Conservation (phyloP, 2,329 filamentous ascomycete genomes). For the Fusarium neocosmosporiellum region DNA sequence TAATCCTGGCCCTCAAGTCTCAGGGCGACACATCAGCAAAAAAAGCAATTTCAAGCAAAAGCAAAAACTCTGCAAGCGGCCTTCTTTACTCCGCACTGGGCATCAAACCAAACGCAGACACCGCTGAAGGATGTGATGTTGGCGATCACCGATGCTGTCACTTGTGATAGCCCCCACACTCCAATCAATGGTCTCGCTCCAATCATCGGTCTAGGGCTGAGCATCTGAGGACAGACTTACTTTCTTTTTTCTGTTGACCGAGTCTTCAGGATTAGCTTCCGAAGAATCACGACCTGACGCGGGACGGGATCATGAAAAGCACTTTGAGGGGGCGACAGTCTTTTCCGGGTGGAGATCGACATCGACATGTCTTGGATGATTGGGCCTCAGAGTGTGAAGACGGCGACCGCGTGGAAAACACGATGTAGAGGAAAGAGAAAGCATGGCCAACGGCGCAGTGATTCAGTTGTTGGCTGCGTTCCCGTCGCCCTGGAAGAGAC, state of each 20-base stretch:
- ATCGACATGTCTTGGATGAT: neutral
- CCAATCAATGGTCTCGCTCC: conserved; percentile 6
- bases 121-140: neutral
- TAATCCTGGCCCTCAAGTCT: conserved; percentile 14
- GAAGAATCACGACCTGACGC: conserved; percentile 12
- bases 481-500: conserved; percentile 1
- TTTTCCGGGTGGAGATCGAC: conserved; percentile 8
- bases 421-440: neutral
- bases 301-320: conserved; percentile 10
- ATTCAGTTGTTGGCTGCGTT: conserved; percentile 1
- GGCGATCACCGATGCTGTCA: conserved; percentile 27
- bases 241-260: conserved; percentile 12
- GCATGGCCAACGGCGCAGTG: conserved; percentile 2
- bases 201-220: conserved; percentile 1
- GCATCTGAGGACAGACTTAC: conserved; percentile 13
- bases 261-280: neutral
- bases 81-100: neutral
- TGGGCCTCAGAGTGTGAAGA: neutral
- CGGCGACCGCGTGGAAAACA: neutral
- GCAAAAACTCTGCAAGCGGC: conserved; percentile 2
- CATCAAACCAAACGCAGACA: conserved; percentile 16
- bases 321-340: neutral
- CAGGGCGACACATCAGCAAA: conserved; percentile 5
- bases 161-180: conserved; percentile 27
- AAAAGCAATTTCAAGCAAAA: conserved; percentile 11